Evolutionary conservation across 2,329 filamentous ascomycete species (phyloP), one percentile per base, ranked within the genome.

Genomic region (Alternaria gaisen): DNA sequence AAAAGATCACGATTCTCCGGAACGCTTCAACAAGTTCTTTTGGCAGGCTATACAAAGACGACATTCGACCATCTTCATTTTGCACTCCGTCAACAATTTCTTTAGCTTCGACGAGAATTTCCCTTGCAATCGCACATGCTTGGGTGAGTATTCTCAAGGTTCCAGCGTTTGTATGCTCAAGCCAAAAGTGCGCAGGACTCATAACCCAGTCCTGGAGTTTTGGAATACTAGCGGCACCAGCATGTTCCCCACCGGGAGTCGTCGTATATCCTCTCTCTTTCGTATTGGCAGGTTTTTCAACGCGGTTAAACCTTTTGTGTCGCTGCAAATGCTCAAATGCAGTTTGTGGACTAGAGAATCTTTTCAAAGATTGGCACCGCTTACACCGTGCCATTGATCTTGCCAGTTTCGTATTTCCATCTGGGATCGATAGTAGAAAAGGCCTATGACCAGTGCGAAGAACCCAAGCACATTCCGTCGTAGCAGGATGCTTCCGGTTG

Each of bases 31-130:
- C 38, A 5, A 78, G 60, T 32, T 66, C 52, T 0, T 61, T 56
- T 1, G 75, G 72, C 22, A 76, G 63, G 2, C 46, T 65, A 53
- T 77, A 77, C 5, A 70, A 38, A 2, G 66, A 61, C 1, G 73
- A 76, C 46, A 75, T 67, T 1, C 50, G 48, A 1, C 72, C 71
- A 5, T 75, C 58, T 28, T 69, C 67, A 24, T 71, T 66, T n/a
- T 56, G 56, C 5, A 77, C 74, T 1, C 75, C 74, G 12, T 73
- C 58, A 1, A 60, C 61, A 16, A 78, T 65, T 44, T 75, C 69
- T 16, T 57, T 55, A 2, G 66, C 59, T 54, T 68, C 58, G 5
- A 52, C 10, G 4, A 67, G 44, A 8, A 77, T 48, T 1, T 38
- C 38, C 10, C 53, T 56, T 16, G 67, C 62, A 28, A 47, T 51